phyloP scores from a whole-genome alignment of 73 alveolate species.

The Tetrahymena borealis region DNA sequence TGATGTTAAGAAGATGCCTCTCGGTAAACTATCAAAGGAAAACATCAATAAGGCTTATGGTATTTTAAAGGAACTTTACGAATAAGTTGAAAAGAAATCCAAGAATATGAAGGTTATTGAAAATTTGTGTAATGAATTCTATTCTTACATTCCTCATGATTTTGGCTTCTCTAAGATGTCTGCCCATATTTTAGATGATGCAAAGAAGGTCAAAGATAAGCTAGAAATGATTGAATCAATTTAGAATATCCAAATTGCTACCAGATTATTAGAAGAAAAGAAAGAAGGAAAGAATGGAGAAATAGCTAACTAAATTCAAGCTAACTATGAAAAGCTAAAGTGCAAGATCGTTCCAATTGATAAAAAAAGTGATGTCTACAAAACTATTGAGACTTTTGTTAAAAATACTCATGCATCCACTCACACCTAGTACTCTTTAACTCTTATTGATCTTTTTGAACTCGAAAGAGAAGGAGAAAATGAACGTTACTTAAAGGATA shows the following conservation, averaged over 20 bases:
- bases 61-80: conserved; percentile 61
- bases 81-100: conserved; percentile 37
- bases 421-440: conserved; percentile 30
- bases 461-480: conserved; percentile 70
- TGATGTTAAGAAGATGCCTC: conserved; percentile 75
- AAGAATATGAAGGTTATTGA: conserved; percentile 36
- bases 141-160: conserved; percentile 91
- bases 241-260: conserved; percentile 62
- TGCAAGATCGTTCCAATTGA: conserved; percentile 56
- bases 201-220: conserved; percentile 73
- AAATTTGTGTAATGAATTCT: conserved; percentile 69
- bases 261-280: conserved; percentile 51
- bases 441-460: conserved; percentile 56
- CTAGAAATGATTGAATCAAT: conserved; percentile 74
- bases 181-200: conserved; percentile 51
- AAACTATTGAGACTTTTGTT: conserved; percentile 48
- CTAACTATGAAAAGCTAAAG: conserved; percentile 55
- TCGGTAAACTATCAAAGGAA: conserved; percentile 64
- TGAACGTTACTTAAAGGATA: conserved; percentile 46
- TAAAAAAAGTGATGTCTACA: conserved; percentile 22
- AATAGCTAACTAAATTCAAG: conserved; percentile 20
- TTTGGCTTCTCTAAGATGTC: conserved; percentile 80
- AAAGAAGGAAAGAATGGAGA: conserved; percentile 34
- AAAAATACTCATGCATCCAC: conserved; percentile 61
- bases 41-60: conserved; percentile 53